Evolutionary conservation across 1,284 basidiomycete genomes (phyloP), one percentile per base, ranked within the genome.

Genomic region (Phlebopus sp.): DNA sequence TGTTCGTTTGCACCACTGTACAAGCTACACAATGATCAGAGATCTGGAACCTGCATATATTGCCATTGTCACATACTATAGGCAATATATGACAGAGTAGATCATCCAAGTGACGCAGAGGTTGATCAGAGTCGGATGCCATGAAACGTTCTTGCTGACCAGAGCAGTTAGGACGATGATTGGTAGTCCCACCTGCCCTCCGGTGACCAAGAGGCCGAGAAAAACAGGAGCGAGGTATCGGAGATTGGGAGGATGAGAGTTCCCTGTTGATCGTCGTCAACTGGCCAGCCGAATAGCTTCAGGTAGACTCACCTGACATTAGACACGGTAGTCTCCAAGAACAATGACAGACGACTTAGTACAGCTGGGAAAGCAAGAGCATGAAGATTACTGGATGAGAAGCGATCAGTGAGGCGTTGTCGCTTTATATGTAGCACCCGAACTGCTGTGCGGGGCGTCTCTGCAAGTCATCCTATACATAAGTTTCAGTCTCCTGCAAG

Each of bases 61-160:
- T 9, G 14, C 13, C 31, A 21, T n/a, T 6, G 44, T 18, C 19
- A 68, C 80, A 62, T 52, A 81, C 80, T 72, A 59, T 17, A 83
- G 50, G 55, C 68, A 75, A 56, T 75, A 78, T 18, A 70, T 66
- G 48, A 81, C 56, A 5, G 80, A 81, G 58, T 75, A 79, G 37
- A 82, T 53, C 11, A 77, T 70, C 77, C 77, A 79, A 40, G 74
- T 71, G 37, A 72, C 55, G 53, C 77, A 81, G 41, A 81, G 71
- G 51, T 78, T 81, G 54, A 80, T 63, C 51, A 81, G 62, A 3
- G 73, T 73, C 0, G 75, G 71, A 53, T 75, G 75, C 50, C 73
- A 71, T 17, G 57, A 53, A 19, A 74, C 60, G 30, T 67, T 67
- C 49, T 69, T 73, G 40, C 71, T 68, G 44, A 74, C 52, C 27